Evolutionary conservation across 2,329 filamentous ascomycete species (phyloP).

Genomic region (Scedosporium boydii): DNA sequence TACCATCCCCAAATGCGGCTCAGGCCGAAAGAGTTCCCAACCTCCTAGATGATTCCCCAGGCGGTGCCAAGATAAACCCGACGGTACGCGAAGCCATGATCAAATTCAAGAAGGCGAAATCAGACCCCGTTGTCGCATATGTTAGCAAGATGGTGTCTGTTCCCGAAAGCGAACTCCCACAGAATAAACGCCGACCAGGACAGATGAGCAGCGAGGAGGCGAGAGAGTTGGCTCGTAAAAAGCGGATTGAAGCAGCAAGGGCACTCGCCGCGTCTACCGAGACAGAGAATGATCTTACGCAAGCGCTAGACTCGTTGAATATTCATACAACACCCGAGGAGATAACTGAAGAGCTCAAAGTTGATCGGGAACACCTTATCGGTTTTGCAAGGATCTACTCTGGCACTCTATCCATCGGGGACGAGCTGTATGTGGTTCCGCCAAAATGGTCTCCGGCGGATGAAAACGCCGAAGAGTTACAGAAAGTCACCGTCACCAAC

Average conservation of each 20-base stretch:
- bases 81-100: conserved; percentile 72
- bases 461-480: conserved; percentile 63
- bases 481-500: conserved; percentile 75
- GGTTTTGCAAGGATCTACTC: conserved; percentile 94
- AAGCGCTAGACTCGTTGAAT: conserved; percentile 7
- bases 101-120: conserved; percentile 59
- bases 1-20: conserved; percentile 73
- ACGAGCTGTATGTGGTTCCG: conserved; percentile 80
- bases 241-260: conserved; percentile 77
- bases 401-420: conserved; percentile 78
- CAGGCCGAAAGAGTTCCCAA: conserved; percentile 73
- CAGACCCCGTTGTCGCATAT: conserved; percentile 80
- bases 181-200: conserved; percentile 66
- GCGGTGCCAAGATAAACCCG: conserved; percentile 58
- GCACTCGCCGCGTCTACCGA: conserved; percentile 53
- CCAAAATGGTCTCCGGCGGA: conserved; percentile 86
- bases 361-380: conserved; percentile 78
- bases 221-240: conserved; percentile 74
- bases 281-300: conserved; percentile 14
- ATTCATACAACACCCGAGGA: conserved; percentile 40
- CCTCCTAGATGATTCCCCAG: conserved; percentile 72
- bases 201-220: conserved; percentile 84
- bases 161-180: conserved; percentile 80
- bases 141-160: conserved; percentile 98
- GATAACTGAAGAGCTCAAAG: conserved; percentile 44